Evolutionary conservation across 345 rosid genomes (phyloP), one percentile per base, ranked within the genome.

Genomic region (Eucalyptus sp.): DNA sequence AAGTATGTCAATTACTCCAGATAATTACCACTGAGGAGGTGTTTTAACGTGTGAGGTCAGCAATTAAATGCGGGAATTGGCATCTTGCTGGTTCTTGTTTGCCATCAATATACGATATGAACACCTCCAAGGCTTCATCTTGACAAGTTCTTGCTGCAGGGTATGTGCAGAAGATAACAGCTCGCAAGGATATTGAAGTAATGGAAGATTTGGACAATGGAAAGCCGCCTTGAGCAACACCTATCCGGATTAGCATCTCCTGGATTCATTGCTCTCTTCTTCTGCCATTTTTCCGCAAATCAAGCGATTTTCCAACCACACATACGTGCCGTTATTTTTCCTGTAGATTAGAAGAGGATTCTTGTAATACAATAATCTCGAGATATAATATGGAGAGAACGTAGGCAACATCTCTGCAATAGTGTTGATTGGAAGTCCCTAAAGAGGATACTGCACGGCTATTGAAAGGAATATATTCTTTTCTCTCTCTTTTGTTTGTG

Each of bases 151-250:
- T 90, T 16, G 49, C 90, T 90, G 93, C 96, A 97, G 99, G 99
- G 88, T 98, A 96, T 86, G 98, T 97, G 91, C 98, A 97, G 91
- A 96, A 96, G 93, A 95, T 98, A 91, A 98, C 99, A 90, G 94
- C 97, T 88, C 95, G 99, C 83, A 94, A 90, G 86, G 98, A 96
- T 91, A 97, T 96, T 88, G 96, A 93, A 50, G 92, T 94, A 56
- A 98, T 95, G 99, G 97, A 94, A 93, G 96, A 98, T 86, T 89
- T 95, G 94, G 99, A 96, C 86, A 92, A 95, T 50, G 97, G 97
- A 91, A 92, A 92, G 88, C 96, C 96, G 9, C 93, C 94, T 41
- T 95, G 96, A 95, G 87, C 83, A 41, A 9, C 84, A 6, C 84
- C 48, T 76, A 76, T 41, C 13, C 4, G 22, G 22, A 71, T 71